Evolutionary conservation across 129 eudicot genomes (phyloP).

Genomic region (Tagetes patula): DNA sequence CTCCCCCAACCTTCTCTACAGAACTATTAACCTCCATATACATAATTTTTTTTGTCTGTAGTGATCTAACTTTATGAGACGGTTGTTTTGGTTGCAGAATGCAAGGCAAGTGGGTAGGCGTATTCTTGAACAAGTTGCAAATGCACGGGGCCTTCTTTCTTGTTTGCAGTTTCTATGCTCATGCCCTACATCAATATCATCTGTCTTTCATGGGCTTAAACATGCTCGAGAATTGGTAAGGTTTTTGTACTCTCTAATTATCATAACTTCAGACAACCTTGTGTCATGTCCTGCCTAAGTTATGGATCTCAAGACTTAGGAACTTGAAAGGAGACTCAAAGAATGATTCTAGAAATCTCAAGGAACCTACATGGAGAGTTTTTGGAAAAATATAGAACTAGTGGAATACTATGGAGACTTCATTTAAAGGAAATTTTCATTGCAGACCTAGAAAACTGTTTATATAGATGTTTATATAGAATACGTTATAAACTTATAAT

Average conservation of each 20-base stretch:
- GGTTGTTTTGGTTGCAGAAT: slow-evolving; percentile 58
- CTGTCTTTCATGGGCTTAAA: slow-evolving; percentile 56
- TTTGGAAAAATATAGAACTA: neutral
- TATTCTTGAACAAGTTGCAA: slow-evolving; percentile 77
- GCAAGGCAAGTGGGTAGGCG: slow-evolving; percentile 79
- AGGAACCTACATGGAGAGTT: neutral
- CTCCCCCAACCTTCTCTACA: no score
- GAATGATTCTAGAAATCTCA: neutral
- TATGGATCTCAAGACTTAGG: neutral
- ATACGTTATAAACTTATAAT: neutral
- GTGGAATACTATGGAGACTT: neutral
- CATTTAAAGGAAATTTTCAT: neutral
- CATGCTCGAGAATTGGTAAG: slow-evolving; percentile 83
- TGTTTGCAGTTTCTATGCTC: slow-evolving; percentile 89
- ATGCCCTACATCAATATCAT: slow-evolving; percentile 53
- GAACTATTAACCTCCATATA: neutral
- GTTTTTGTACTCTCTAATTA: neutral
- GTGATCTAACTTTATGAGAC: slow-evolving; percentile 1
- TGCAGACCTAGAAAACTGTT: neutral
- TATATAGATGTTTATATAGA: neutral
- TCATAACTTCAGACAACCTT: slow-evolving; percentile 10
- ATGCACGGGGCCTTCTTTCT: slow-evolving; percentile 68
- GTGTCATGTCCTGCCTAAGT: neutral
- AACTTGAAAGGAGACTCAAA: neutral
- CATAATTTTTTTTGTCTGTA: slow-evolving; percentile 15